Evolutionary conservation across 108 stramenopile genomes (phyloP).

Genomic region (Cyclotella choctawhatcheeana): DNA sequence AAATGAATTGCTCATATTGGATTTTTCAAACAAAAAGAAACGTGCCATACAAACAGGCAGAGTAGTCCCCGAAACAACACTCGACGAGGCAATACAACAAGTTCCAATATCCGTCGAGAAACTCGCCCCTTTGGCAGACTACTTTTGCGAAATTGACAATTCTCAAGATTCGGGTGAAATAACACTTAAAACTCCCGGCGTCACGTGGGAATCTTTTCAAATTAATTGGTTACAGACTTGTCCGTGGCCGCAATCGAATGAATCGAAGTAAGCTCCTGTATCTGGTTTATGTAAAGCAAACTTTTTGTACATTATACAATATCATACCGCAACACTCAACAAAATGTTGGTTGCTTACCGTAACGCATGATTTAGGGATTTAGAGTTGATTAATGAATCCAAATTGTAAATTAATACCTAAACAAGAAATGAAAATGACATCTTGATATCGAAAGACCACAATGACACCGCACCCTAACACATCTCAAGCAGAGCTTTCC

Average conservation of each 20-base stretch:
- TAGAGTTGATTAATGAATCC: too few species aligned
- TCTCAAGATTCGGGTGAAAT: conserved; percentile 57
- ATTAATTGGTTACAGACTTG: conserved; percentile 79
- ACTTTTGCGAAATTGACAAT: conserved; percentile 80
- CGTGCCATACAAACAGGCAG: conserved; percentile 74
- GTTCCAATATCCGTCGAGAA: conserved; percentile 78
- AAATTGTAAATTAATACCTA: too few species aligned
- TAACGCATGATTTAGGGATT: too few species aligned
- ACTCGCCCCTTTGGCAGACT: conserved; percentile 71
- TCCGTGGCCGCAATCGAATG: conserved; percentile 19
- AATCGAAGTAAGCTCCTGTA: conserved; percentile 14
- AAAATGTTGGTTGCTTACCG: too few species aligned
- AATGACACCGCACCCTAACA: too few species aligned
- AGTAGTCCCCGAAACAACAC: conserved; percentile 70
- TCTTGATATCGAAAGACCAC: too few species aligned
- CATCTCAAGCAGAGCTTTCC: too few species aligned
- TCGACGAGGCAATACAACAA: conserved; percentile 72
- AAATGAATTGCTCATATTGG: too few species aligned
- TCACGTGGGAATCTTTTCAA: conserved; percentile 74
- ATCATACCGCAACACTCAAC: too few species aligned
- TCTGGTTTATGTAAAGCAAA: too few species aligned
- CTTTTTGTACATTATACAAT: too few species aligned
- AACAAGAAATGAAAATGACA: too few species aligned
- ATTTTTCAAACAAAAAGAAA: conserved; percentile 14
- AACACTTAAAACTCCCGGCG: conserved; percentile 59